Evolutionary conservation across 2,329 filamentous ascomycete genomes (phyloP), one percentile per base, ranked within the genome.

Genomic region (Diaporthe vaccinii): DNA sequence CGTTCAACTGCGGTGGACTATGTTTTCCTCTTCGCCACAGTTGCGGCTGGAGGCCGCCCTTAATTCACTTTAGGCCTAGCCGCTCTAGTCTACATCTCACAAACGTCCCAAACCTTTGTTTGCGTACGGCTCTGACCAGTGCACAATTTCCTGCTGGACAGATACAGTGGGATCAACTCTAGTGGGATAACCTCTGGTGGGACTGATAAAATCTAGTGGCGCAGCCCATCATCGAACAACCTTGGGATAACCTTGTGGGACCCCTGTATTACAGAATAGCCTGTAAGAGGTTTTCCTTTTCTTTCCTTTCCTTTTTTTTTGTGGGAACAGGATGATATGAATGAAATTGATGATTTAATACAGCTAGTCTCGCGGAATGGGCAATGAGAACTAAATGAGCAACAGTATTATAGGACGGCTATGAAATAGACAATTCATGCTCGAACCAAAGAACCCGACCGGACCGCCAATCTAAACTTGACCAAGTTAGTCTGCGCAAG

Each of bases 11-110:
- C 59, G 59, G 39, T n/a, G n/a, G 25, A 20, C 39, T 31, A 4
- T 36, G 15, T 51, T 34, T 34, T 49, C 6, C 15, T 34, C n/a
- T 70, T 76, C 68, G 75, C 73, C 75, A 76, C 75, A 69, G 12
- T 53, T 59, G 59, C 59, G 58, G 61, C 57, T 74, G 68, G 75
- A 76, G 75, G 75, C 75, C 75, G 73, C 75, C 73, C 61, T 55
- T 12, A 14, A 20, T 17, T 17, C 34, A 25, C 20, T 36, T 36
- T 25, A 20, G 31, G 51, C 36, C 71, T 31, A 65, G 59, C 39
- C 10, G 15, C 17, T 20, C 36, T 20, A 58, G 31, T 28, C 57
- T 59, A 17, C 39, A 62, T n/a, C 39, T 39, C 25, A 25, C 22
- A 22, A 25, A n/a, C 15, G 34, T 46, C 25, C 25, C 41, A 20